These are phyloP conservation scores for Fusarium bactridioides DNA, from an alignment of 2,329 filamentous ascomycete species.

Conservation along the genomic window DNA sequence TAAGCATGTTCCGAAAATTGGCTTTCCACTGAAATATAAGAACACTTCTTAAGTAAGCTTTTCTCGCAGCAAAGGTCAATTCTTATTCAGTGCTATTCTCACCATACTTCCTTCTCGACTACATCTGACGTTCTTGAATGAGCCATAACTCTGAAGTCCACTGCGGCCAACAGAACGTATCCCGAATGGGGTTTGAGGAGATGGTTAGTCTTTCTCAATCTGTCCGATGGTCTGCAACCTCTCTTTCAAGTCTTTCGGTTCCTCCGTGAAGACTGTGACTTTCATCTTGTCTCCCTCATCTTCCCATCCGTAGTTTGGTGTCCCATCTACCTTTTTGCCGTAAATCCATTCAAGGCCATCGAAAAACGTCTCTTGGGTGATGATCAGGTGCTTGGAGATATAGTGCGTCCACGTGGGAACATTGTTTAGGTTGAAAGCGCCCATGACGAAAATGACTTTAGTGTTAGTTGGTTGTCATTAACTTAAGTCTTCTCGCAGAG, in stretches of 20 bases:
- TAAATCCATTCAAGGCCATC: background rate
- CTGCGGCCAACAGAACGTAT: background rate
- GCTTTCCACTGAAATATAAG: background rate
- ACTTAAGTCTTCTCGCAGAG: background rate
- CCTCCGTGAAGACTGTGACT: background rate
- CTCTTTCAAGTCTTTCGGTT: background rate
- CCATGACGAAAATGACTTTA: background rate
- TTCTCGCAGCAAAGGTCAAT: background rate
- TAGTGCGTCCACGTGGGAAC: background rate
- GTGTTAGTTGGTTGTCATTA: background rate
- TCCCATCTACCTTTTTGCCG: background rate
- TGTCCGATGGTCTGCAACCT: background rate
- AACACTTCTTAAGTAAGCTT: background rate
- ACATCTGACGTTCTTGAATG: too few relatives aligned
- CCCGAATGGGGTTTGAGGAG: background rate
- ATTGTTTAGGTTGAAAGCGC: background rate
- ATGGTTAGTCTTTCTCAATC: background rate
- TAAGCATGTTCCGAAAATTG: accelerated
- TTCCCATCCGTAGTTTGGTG: background rate
- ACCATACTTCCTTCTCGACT: too few relatives aligned
- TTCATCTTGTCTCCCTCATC: background rate
- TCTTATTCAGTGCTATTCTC: too few relatives aligned
- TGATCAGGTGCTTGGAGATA: background rate
- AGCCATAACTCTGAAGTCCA: background rate
- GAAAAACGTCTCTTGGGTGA: background rate